Evolutionary conservation across 2,329 filamentous ascomycete genomes (phyloP).

Genomic region (Emmonsiellopsis sp.): DNA sequence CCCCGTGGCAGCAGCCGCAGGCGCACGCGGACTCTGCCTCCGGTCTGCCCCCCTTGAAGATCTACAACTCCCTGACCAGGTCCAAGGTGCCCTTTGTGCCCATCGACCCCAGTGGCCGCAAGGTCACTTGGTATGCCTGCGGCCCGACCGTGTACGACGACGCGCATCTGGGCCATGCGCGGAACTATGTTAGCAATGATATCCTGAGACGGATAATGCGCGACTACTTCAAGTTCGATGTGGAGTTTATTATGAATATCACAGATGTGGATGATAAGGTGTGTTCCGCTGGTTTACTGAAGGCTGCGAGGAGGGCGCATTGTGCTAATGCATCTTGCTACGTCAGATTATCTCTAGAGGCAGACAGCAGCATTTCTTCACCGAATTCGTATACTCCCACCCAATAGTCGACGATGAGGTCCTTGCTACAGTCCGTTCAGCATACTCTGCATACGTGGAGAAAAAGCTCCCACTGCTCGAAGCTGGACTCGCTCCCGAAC

Average conservation of each 20-base stretch:
- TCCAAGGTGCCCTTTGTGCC: conserved; percentile 66
- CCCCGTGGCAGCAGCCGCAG: conserved; percentile 34
- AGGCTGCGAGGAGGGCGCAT: background rate
- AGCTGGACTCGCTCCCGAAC: conserved; percentile 34
- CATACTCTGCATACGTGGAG: conserved; percentile 50
- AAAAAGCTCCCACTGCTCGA: conserved; percentile 55
- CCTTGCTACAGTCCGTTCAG: conserved; percentile 39
- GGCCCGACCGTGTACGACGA: conserved; percentile 80
- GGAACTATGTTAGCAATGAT: conserved; percentile 86
- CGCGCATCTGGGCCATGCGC: conserved; percentile 70
- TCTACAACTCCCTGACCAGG: conserved; percentile 74
- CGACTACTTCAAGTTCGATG: conserved; percentile 73
- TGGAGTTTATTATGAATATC: conserved; percentile 88
- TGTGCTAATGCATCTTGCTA: background rate
- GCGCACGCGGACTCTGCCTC: conserved; percentile 21
- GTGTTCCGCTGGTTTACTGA: conserved; percentile 3
- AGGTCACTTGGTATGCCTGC: conserved; percentile 80
- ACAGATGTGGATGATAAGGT: conserved; percentile 75
- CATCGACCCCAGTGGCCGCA: conserved; percentile 54
- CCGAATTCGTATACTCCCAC: conserved; percentile 52
- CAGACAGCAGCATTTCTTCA: conserved; percentile 68
- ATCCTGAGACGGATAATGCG: conserved; percentile 74
- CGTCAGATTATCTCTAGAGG: conserved; percentile 53
- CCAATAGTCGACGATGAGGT: conserved; percentile 36
- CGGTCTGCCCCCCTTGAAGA: conserved; percentile 50